A percentile compares a stretch with the other conserved stretches of the same genome.
These are phyloP conservation scores for Malus sylvestris DNA, from an alignment of 306 rosid species.

Conservation along the genomic window DNA sequence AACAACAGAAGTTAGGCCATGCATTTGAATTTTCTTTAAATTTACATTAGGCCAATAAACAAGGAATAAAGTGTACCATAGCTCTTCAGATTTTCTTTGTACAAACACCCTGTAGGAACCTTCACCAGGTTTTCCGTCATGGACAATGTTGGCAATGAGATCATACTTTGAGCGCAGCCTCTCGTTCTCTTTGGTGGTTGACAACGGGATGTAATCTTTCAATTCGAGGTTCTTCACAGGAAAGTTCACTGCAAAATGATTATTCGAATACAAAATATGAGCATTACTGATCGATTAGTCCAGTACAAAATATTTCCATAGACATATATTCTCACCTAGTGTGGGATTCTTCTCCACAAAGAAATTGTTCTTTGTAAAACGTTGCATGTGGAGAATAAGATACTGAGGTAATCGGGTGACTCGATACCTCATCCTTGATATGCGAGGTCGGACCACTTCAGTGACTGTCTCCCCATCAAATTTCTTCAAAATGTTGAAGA, in stretches of 20 bases:
- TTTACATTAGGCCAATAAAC: neutral
- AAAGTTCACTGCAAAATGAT: conserved; percentile 62
- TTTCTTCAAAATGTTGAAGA: conserved; percentile 89
- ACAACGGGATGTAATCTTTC: conserved; percentile 92
- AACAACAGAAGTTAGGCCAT: conserved; percentile 10
- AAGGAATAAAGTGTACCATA: conserved; percentile 45
- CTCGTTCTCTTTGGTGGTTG: conserved; percentile 66
- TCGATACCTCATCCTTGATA: conserved; percentile 86
- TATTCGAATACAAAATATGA: neutral
- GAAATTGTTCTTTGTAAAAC: conserved; percentile 92
- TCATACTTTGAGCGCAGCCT: conserved; percentile 73
- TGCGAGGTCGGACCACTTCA: conserved; percentile 88
- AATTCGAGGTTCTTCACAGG: conserved; percentile 94
- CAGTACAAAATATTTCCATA: neutral
- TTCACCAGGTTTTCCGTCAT: conserved; percentile 91
- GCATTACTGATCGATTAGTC: neutral
- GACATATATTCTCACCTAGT: conserved; percentile 37
- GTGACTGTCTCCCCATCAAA: conserved; percentile 91
- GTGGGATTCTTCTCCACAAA: conserved; percentile 98
- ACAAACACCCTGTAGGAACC: conserved; percentile 88
- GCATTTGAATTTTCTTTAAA: neutral
- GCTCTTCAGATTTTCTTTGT: conserved; percentile 83
- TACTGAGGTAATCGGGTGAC: conserved; percentile 82
- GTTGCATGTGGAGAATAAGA: conserved; percentile 82
- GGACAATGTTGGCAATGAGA: conserved; percentile 84